phyloP scores from a whole-genome alignment of 768 basidiomycete genomes.

The Phanerochaete carnosa region DNA sequence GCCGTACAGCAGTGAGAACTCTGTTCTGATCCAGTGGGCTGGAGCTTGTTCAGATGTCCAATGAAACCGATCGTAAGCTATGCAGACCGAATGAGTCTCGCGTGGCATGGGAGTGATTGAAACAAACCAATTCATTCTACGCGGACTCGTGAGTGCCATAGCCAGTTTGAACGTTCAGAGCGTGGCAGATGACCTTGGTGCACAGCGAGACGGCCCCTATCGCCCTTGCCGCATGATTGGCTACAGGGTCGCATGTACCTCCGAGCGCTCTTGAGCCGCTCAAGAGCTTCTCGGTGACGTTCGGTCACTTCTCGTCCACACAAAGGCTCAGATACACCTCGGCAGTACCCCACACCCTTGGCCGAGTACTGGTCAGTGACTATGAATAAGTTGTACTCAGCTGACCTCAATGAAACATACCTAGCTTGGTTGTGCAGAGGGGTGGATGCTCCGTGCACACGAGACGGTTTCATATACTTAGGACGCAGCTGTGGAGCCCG shows the following conservation, averaged over 20 bases:
- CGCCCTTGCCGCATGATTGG: neutral
- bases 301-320: neutral
- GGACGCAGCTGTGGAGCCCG: neutral
- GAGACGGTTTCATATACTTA: neutral
- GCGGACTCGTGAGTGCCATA: constrained; percentile 8
- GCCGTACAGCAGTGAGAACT: neutral
- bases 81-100: neutral
- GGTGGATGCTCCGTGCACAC: neutral
- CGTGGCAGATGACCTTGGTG: constrained; percentile 7
- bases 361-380: neutral
- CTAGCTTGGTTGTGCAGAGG: neutral
- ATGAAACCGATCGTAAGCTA: constrained; percentile 6
- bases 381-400: neutral
- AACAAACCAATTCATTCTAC: constrained; percentile 1
- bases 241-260: neutral
- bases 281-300: neutral
- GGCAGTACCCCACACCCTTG: neutral
- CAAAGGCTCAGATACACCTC: neutral
- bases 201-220: constrained; percentile 1
- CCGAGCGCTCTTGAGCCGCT: neutral
- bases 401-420: neutral
- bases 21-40: neutral
- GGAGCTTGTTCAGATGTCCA: neutral
- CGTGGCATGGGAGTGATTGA: constrained; percentile 4
- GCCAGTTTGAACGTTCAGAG: neutral